Conservation (phyloP, 257 asterid genomes). For the Salvia splendens region DNA sequence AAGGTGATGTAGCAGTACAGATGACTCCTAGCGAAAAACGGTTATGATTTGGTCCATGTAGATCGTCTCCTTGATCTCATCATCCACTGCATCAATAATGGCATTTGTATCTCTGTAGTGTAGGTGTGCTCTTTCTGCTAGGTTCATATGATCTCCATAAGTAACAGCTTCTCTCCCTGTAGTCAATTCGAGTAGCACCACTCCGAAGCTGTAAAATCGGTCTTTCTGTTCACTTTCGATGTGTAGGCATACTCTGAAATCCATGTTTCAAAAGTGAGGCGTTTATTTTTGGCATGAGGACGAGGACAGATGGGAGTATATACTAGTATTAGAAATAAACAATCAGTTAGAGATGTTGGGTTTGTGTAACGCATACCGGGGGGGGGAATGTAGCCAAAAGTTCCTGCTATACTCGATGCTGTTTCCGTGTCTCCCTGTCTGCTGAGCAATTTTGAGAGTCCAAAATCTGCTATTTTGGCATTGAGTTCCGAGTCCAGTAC, state of each 20-base stretch:
- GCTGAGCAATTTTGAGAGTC: slow-evolving; percentile 54
- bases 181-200: slow-evolving; percentile 40
- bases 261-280: neutral
- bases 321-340: neutral
- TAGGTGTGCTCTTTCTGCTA: slow-evolving; percentile 39
- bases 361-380: slow-evolving; percentile 45
- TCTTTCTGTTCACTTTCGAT: slow-evolving; percentile 35
- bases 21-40: slow-evolving; percentile 39
- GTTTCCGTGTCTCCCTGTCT: slow-evolving; percentile 49
- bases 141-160: slow-evolving; percentile 39
- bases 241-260: slow-evolving; percentile 41
- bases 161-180: slow-evolving; percentile 41
- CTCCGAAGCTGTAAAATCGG: slow-evolving; percentile 47
- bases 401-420: slow-evolving; percentile 63
- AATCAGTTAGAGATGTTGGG: neutral
- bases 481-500: slow-evolving; percentile 55
- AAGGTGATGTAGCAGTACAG: slow-evolving; percentile 38
- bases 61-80: slow-evolving; percentile 32
- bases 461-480: slow-evolving; percentile 69
- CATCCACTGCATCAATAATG: slow-evolving; percentile 32
- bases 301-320: no score
- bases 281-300: no score
- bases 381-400: slow-evolving; percentile 73
- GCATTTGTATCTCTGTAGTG: slow-evolving; percentile 21
- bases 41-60: slow-evolving; percentile 33